A percentile compares a stretch with the other conserved stretches of the same genome.
phyloP scores from a whole-genome alignment of 805 yeast species.

The Lipomyces sp. region DNA sequence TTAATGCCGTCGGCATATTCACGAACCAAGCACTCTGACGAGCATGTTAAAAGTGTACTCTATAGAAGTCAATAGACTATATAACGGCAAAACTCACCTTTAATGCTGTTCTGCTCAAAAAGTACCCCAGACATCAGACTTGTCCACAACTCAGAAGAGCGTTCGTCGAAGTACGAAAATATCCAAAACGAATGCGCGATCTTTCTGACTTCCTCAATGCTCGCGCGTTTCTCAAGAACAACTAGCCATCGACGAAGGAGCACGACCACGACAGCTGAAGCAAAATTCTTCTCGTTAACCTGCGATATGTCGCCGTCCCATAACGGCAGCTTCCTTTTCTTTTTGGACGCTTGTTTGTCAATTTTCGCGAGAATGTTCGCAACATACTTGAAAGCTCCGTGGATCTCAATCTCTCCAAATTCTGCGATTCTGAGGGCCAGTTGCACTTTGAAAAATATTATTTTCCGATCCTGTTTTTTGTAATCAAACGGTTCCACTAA shows the following conservation, averaged over 20 bases:
- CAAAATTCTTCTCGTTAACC: constrained; percentile 3
- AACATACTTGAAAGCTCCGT: not conserved
- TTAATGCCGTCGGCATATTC: too few species aligned
- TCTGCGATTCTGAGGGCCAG: constrained; percentile 11
- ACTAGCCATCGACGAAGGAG: constrained; percentile 18
- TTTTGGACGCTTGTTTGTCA: not conserved
- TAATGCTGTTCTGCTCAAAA: constrained; percentile 12
- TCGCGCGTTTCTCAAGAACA: constrained; percentile 9
- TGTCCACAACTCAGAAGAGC: not conserved
- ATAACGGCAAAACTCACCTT: constrained; percentile 1
- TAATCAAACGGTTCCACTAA: constrained; percentile 3
- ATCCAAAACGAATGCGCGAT: constrained; percentile 6
- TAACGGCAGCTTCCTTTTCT: too few species aligned
- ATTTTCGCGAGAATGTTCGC: not conserved
- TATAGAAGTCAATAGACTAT: too few species aligned
- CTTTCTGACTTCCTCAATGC: not conserved
- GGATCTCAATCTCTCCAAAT: constrained; percentile 1
- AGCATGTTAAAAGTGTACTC: too few species aligned
- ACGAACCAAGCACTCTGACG: too few species aligned
- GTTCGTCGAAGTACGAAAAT: not conserved
- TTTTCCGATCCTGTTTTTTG: not conserved
- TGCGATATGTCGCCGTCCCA: constrained; percentile 5
- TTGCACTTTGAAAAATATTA: constrained; percentile 7
- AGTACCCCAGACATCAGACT: not conserved
- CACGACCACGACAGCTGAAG: constrained; percentile 1